phyloP scores from a whole-genome alignment of 2,329 filamentous ascomycete genomes.

The Trichophyton benhamiae region DNA sequence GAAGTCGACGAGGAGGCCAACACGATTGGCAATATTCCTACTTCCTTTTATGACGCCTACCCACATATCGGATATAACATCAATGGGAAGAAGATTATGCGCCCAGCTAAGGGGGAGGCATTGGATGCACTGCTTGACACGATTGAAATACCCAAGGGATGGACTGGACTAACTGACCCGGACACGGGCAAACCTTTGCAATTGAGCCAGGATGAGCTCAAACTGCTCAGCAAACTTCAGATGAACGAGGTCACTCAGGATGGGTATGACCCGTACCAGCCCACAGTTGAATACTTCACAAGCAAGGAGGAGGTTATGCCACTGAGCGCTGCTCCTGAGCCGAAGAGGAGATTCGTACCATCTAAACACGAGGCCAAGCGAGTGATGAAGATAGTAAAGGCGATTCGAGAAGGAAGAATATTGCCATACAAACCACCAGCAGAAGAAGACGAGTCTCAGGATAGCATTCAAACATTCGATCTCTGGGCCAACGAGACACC shows the following conservation, averaged over 20 bases:
- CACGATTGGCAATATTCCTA: slow-evolving; percentile 87
- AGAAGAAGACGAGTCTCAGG: slow-evolving; percentile 60
- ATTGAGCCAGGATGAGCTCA: slow-evolving; percentile 74
- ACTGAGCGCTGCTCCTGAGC: slow-evolving; percentile 83
- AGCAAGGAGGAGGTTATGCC: slow-evolving; percentile 88
- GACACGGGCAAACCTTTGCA: slow-evolving; percentile 86
- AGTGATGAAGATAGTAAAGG: slow-evolving; percentile 92
- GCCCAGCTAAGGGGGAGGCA: slow-evolving; percentile 84
- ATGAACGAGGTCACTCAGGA: slow-evolving; percentile 79
- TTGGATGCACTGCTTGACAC: slow-evolving; percentile 87
- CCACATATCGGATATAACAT: slow-evolving; percentile 98
- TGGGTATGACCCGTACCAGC: slow-evolving; percentile 86
- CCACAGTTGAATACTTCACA: slow-evolving; percentile 89
- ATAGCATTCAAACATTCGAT: slow-evolving; percentile 65
- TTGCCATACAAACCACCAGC: slow-evolving; percentile 72
- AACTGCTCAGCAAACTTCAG: slow-evolving; percentile 77
- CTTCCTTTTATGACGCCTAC: slow-evolving; percentile 93
- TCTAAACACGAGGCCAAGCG: slow-evolving; percentile 95
- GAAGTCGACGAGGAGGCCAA: slow-evolving; percentile 69
- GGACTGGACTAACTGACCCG: slow-evolving; percentile 91
- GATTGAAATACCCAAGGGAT: slow-evolving; percentile 93
- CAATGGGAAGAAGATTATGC: slow-evolving; percentile 95
- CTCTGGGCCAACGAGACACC: slow-evolving; percentile 90
- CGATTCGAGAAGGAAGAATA: slow-evolving; percentile 88
- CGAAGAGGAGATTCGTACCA: slow-evolving; percentile 87